Percentiles rank a stretch among this genome's conserved stretches.
These are phyloP conservation scores for Ogataea pilisensis DNA, from an alignment of 805 yeast species.

Conservation along the genomic window DNA sequence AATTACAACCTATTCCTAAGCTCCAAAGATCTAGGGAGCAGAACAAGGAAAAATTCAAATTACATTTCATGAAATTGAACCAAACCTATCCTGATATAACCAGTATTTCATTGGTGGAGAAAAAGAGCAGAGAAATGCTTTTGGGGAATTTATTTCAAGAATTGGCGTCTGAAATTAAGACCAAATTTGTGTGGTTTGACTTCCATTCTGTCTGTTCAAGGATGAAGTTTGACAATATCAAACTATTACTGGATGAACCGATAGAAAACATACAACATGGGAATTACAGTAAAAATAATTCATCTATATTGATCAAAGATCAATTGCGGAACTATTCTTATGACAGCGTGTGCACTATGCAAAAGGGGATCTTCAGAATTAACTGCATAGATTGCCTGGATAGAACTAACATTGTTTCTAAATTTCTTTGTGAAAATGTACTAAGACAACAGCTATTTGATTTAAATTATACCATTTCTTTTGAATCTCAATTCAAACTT, in stretches of 20 bases:
- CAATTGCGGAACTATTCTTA: slow-evolving; percentile 27
- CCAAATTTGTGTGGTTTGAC: slow-evolving; percentile 55
- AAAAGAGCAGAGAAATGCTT: slow-evolving; percentile 27
- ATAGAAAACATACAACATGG: slow-evolving; percentile 15
- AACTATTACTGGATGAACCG: slow-evolving; percentile 25
- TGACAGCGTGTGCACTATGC: slow-evolving; percentile 31
- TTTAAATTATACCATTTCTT: slow-evolving; percentile 2
- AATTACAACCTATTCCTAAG: slow-evolving; percentile 37
- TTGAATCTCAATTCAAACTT: slow-evolving; percentile 16
- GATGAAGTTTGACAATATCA: slow-evolving; percentile 37
- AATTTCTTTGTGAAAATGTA: slow-evolving; percentile 31
- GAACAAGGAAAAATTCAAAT: slow-evolving; percentile 24
- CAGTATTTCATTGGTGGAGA: slow-evolving; percentile 37
- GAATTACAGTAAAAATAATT: background rate
- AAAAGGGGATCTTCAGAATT: slow-evolving; percentile 52
- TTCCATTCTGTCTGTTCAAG: slow-evolving; percentile 51
- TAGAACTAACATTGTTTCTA: slow-evolving; percentile 53
- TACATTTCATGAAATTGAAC: slow-evolving; percentile 29
- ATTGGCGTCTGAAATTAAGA: slow-evolving; percentile 31
- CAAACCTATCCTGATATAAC: slow-evolving; percentile 19
- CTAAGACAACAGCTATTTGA: slow-evolving; percentile 24
- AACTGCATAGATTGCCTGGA: slow-evolving; percentile 66
- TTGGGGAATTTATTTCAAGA: slow-evolving; percentile 38
- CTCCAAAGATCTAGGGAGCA: slow-evolving; percentile 28
- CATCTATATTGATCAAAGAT: slow-evolving; percentile 12